phyloP scores from a whole-genome alignment of 495 filamentous ascomycete genomes.

The Terfezia claveryi region DNA sequence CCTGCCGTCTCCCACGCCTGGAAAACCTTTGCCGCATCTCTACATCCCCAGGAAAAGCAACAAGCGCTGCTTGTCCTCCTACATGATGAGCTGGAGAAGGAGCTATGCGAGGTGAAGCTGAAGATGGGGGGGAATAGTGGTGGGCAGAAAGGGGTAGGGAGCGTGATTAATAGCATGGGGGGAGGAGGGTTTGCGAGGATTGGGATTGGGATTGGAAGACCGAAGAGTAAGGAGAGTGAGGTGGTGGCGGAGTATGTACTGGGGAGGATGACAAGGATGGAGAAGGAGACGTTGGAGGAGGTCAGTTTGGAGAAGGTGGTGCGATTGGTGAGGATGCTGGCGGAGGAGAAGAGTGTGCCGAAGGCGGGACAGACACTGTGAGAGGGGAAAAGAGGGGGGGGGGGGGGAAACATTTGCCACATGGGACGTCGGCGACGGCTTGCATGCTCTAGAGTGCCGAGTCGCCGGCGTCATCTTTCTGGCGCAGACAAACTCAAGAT shows the following conservation, averaged over 20 bases:
- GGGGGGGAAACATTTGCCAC: too few species aligned
- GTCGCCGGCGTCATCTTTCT: too few species aligned
- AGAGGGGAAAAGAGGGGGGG: too few species aligned
- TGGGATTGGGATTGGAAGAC: conserved; percentile 50
- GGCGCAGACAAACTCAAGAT: too few species aligned
- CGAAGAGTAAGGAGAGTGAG: conserved; percentile 31
- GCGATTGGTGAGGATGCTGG: too few species aligned
- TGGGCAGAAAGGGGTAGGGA: conserved; percentile 67
- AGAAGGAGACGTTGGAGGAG: conserved; percentile 22
- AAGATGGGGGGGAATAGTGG: conserved; percentile 31
- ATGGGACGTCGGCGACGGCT: too few species aligned
- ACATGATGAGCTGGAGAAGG: conserved; percentile 63
- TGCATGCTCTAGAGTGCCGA: too few species aligned
- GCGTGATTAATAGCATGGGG: conserved; percentile 30
- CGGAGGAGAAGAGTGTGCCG: too few species aligned
- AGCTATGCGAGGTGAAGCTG: conserved; percentile 41
- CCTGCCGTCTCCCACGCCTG: conserved; percentile 29
- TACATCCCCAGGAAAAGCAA: conserved; percentile 20
- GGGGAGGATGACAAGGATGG: conserved; percentile 32
- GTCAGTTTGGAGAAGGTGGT: background rate
- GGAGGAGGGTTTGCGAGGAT: conserved; percentile 16
- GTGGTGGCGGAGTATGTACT: conserved; percentile 48
- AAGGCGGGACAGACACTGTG: too few species aligned
- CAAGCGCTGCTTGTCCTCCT: conserved; percentile 40
- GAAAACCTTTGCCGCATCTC: conserved; percentile 22